phyloP scores from a whole-genome alignment of 305 asterid species.

The Plantago coronopus region DNA sequence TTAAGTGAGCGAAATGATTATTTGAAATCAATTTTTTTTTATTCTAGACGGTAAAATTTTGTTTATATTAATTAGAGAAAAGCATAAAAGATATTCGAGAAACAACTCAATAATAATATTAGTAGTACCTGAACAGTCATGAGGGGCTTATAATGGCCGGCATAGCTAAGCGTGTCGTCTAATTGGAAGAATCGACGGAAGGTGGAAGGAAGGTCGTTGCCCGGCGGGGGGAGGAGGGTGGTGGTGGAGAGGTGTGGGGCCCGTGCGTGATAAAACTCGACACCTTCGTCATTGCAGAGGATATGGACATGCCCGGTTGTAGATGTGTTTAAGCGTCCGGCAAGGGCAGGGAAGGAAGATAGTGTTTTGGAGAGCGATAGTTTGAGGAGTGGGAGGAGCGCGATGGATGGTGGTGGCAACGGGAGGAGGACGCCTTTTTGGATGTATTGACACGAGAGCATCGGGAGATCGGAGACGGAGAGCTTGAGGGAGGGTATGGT shows the following conservation, averaged over 20 bases:
- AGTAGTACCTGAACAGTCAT: conserved; percentile 42
- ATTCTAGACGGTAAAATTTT: too few species aligned
- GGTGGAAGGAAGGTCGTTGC: conserved; percentile 47
- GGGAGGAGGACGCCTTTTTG: conserved; percentile 83
- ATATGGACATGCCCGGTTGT: conserved; percentile 53
- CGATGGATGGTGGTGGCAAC: conserved; percentile 31
- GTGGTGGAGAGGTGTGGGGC: conserved; percentile 39
- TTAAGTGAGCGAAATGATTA: too few species aligned
- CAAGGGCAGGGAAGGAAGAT: conserved; percentile 71
- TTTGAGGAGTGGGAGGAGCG: conserved; percentile 56
- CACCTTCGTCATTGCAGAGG: conserved; percentile 57
- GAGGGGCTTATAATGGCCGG: conserved; percentile 64
- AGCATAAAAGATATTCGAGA: too few species aligned
- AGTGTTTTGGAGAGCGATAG: conserved; percentile 62
- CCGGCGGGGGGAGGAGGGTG: conserved; percentile 31
- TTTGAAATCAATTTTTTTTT: too few species aligned
- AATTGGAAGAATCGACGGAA: conserved; percentile 61
- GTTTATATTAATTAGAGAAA: too few species aligned
- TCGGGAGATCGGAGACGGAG: conserved; percentile 97
- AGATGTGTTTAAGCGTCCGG: conserved; percentile 70
- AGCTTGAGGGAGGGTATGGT: conserved; percentile 49
- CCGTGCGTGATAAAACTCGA: conserved; percentile 61
- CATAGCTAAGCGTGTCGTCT: conserved; percentile 66
- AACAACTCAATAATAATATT: too few species aligned
- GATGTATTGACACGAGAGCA: conserved; percentile 91